A percentile compares a stretch with the other conserved stretches of the same genome.
Evolutionary conservation across 805 yeast species (phyloP).

Genomic region (Zygosaccharomyces gambellarensis): DNA sequence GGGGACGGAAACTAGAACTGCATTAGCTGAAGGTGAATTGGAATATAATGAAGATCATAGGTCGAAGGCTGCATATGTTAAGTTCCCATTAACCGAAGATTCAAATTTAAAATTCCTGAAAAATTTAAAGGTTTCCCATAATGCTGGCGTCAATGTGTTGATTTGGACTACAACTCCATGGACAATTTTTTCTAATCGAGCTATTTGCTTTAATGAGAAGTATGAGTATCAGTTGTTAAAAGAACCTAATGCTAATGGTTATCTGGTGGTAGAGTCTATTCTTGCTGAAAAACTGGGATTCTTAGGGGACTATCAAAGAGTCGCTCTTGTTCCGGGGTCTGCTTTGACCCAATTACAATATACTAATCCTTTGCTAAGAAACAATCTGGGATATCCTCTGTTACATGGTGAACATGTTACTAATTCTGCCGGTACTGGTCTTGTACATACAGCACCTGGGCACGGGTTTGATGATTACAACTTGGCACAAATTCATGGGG

Average conservation of each 20-base stretch:
- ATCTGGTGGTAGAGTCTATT: slow-evolving; percentile 54
- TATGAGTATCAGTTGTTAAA: slow-evolving; percentile 53
- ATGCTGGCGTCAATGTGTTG: slow-evolving; percentile 35
- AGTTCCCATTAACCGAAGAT: slow-evolving; percentile 49
- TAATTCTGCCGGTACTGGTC: slow-evolving; percentile 80
- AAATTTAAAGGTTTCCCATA: slow-evolving; percentile 3
- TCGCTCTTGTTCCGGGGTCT: slow-evolving; percentile 39
- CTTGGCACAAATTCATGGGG: slow-evolving; percentile 52
- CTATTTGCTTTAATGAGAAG: slow-evolving; percentile 63
- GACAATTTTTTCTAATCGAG: slow-evolving; percentile 87
- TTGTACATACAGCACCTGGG: slow-evolving; percentile 97
- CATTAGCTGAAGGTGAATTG: slow-evolving; percentile 93
- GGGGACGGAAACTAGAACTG: slow-evolving; percentile 93
- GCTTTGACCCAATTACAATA: slow-evolving; percentile 44
- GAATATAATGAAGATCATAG: slow-evolving; percentile 73
- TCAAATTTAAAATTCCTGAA: slow-evolving; percentile 17
- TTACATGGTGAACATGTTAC: slow-evolving; percentile 81
- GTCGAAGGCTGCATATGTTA: slow-evolving; percentile 64
- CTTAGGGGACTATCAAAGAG: slow-evolving; percentile 19
- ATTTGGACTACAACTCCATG: slow-evolving; percentile 99
- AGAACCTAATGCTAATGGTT: slow-evolving; percentile 30
- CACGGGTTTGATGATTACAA: slow-evolving; percentile 93
- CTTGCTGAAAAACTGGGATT: slow-evolving; percentile 38
- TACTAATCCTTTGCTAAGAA: slow-evolving; percentile 48
- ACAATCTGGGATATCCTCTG: slow-evolving; percentile 46